phyloP scores from a whole-genome alignment of 208 protist species.

The Acanthamoeba castellanii region DNA sequence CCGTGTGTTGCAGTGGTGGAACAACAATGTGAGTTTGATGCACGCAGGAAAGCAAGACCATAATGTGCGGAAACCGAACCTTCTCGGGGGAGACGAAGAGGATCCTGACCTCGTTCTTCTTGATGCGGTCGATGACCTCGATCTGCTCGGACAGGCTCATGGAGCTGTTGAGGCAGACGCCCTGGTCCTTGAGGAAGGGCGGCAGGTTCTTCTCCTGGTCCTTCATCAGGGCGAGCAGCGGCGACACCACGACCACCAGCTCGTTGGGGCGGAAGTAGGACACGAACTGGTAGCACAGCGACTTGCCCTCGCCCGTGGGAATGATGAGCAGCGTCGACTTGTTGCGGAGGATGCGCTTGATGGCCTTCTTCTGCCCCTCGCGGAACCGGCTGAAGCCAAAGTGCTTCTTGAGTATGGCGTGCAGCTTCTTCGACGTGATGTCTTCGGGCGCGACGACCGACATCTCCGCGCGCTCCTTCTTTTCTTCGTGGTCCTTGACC shows the following conservation, averaged over 20 bases:
- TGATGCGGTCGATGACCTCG: conserved; percentile 19
- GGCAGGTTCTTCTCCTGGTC: conserved; percentile 88
- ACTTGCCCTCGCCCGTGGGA: conserved; percentile 97
- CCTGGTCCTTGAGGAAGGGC: conserved; percentile 71
- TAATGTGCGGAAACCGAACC: conserved; percentile 67
- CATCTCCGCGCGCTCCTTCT: neutral
- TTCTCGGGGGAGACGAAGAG: neutral
- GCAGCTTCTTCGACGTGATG: conserved; percentile 15
- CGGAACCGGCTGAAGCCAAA: conserved; percentile 82
- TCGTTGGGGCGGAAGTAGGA: conserved; percentile 68
- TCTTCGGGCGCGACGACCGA: neutral
- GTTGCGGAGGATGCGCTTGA: conserved; percentile 78
- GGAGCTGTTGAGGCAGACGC: conserved; percentile 57
- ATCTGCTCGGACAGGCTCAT: conserved; percentile 17
- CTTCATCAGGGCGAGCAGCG: conserved; percentile 90
- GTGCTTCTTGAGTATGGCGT: neutral
- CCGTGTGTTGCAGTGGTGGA: neutral
- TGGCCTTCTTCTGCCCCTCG: conserved; percentile 84
- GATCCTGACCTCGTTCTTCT: neutral
- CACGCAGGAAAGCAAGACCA: conserved; percentile 79
- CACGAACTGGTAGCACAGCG: conserved; percentile 96
- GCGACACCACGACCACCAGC: conserved; percentile 88
- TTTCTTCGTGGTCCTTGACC: neutral
- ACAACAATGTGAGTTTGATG: neutral
- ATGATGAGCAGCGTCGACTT: conserved; percentile 92